A percentile compares a stretch with the other conserved stretches of the same genome.
These are phyloP conservation scores for Allium fistulosum DNA, from an alignment of 106 monocot species.

Conservation along the genomic window DNA sequence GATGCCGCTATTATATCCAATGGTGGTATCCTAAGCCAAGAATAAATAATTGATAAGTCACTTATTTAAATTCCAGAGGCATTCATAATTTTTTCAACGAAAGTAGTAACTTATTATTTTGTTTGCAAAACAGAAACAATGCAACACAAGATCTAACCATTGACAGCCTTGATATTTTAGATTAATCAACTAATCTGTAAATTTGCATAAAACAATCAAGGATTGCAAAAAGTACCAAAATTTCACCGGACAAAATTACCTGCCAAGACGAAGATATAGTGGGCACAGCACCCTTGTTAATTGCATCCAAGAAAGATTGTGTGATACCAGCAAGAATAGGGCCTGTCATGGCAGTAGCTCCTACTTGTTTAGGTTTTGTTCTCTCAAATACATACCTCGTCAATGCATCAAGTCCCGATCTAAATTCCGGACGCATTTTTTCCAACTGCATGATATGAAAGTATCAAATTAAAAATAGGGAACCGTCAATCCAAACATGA, in stretches of 20 bases:
- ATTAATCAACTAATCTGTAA: too few relatives aligned
- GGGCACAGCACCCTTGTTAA: conserved; percentile 96
- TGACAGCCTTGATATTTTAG: too few relatives aligned
- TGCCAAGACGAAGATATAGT: conserved; percentile 98
- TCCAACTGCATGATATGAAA: conserved; percentile 44
- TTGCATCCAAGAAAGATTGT: conserved; percentile 86
- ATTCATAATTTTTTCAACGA: too few relatives aligned
- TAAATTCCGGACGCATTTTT: conserved; percentile 76
- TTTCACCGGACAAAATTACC: conserved; percentile 28
- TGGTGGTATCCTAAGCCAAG: too few relatives aligned
- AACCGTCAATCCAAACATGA: conserved; percentile 1
- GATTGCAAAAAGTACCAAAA: too few relatives aligned
- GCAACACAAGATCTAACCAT: too few relatives aligned
- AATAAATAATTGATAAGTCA: too few relatives aligned
- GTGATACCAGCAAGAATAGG: conserved; percentile 86
- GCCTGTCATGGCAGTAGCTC: conserved; percentile 79
- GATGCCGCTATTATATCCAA: too few relatives aligned
- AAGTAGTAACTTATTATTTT: too few relatives aligned
- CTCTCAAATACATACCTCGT: conserved; percentile 81
- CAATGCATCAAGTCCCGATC: conserved; percentile 76
- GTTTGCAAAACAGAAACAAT: too few relatives aligned
- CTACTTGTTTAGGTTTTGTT: conserved; percentile 88
- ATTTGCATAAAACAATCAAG: too few relatives aligned
- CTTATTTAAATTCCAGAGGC: too few relatives aligned
- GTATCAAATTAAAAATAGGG: background rate